These are phyloP conservation scores for Gossypium stocksii DNA, from an alignment of 345 rosid species.

Conservation along the genomic window DNA sequence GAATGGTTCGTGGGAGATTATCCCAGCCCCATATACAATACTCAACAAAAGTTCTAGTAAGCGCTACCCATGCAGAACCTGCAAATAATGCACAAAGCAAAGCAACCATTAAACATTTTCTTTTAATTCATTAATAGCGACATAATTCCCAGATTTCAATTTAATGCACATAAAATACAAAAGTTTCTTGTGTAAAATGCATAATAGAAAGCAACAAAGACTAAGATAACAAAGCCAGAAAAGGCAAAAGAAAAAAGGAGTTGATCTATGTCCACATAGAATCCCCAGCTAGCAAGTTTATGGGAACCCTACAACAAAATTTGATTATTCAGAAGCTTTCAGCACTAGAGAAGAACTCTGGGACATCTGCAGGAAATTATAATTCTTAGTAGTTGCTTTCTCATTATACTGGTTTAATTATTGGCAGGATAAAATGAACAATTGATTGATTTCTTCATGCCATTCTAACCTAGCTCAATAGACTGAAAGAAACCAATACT, in stretches of 20 bases:
- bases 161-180: neutral
- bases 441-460: neutral
- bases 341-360: neutral
- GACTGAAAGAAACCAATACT: neutral
- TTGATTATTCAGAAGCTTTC: neutral
- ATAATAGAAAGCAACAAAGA: neutral
- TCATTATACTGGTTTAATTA: neutral
- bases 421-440: neutral
- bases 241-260: neutral
- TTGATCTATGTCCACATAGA: neutral
- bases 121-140: neutral
- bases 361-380: neutral
- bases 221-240: neutral
- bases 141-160: neutral
- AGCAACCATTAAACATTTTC: neutral
- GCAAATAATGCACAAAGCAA: constrained; percentile 15
- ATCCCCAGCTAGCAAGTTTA: neutral
- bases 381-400: neutral
- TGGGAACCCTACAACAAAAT: neutral
- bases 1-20: constrained; percentile 71
- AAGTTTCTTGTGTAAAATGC: neutral
- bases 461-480: neutral
- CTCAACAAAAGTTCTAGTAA: constrained; percentile 64
- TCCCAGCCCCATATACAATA: constrained; percentile 93
- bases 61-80: constrained; percentile 92